Conservation (phyloP, 2,329 filamentous ascomycete species). For the Hypoxylon sp. region DNA sequence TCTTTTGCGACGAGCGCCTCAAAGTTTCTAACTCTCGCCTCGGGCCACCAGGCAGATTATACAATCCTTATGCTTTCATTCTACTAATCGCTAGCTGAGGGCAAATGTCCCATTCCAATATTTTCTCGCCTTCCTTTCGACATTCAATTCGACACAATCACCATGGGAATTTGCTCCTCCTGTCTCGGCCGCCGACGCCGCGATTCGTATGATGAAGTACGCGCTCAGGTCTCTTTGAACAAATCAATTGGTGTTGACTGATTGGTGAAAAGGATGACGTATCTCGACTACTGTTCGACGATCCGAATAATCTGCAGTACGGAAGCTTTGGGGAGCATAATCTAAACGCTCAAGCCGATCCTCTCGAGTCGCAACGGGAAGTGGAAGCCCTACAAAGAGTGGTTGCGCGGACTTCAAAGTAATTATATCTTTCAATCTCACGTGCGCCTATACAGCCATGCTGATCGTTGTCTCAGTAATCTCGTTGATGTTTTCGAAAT, state of each 20-base stretch:
- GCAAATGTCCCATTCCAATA: conserved; percentile 44
- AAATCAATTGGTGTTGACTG: conserved; percentile 27
- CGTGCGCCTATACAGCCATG: conserved; percentile 18
- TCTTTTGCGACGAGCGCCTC: conserved; percentile 34
- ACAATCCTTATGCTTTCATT: conserved; percentile 51
- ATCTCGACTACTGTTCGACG: conserved; percentile 71
- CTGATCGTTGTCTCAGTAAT: conserved; percentile 62
- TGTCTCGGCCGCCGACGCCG: conserved; percentile 67
- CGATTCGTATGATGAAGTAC: conserved; percentile 69
- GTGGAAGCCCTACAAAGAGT: conserved; percentile 74
- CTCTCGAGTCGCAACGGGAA: conserved; percentile 73
- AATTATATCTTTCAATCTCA: conserved; percentile 47
- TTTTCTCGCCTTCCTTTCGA: conserved; percentile 20
- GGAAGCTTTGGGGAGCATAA: conserved; percentile 72
- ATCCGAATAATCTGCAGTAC: conserved; percentile 70
- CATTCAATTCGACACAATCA: conserved; percentile 22
- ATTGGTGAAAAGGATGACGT: conserved; percentile 66
- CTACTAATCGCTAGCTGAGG: conserved; percentile 39
- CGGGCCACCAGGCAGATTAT: conserved; percentile 53
- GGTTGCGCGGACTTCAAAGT: conserved; percentile 75
- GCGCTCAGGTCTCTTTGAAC: conserved; percentile 34
- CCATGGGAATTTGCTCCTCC: conserved; percentile 72
- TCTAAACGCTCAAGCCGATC: conserved; percentile 68
- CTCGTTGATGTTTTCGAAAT: conserved; percentile 78
- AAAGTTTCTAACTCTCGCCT: conserved; percentile 52